Base-by-base conservation (phyloP, 2,329 filamentous ascomycete genomes). In the Aspergillus intermedius region DNA sequence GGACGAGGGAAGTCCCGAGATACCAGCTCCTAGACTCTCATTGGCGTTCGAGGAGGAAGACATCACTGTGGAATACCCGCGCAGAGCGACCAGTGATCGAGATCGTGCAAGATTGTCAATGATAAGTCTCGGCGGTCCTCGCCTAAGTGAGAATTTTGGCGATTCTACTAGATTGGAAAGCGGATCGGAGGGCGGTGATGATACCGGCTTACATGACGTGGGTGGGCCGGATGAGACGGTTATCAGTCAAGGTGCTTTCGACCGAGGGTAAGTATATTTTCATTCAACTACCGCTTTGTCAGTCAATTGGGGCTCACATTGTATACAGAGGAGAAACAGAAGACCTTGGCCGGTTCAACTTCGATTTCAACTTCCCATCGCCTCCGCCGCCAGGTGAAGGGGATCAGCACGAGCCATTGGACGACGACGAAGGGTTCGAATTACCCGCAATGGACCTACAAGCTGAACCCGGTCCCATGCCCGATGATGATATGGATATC, bases 141-240 rank as follows among this genome's bases (percentile, higher is more conserved):
- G 71, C 17, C 60, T 77, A 43, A 79, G 76, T 55, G 77, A 78
- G 49, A 67, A 73, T 48, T 79, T 79, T 54, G 74, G 66, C 1
- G 75, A 76, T 47, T 53, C 73, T 42, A 74, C 70, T 15, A 67
- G 72, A 47, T 51, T 75, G 7, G 74, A 75, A 46, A 70, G 72
- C 10, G 71, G 66, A 1, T 72, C 54, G 12, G 68, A 72, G 25
- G 59, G 49, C 17, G 65, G 57, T 12, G 74, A 74, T 25, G 61
- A 68, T 21, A 66, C 69, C 9, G 60, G 70, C 15, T 60, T 72
- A 23, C 57, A 64, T 21, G 69, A 71, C 12, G 62, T 63, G 34
- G 63, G 64, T 8, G 65, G 58, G 22, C 58, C 55, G 34, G 68
- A 71, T 23, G 64, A 71, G 54, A 65, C 66, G n/a, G 54, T 66